These are phyloP conservation scores for Marvania coccoides DNA, from an alignment of 139 green algal genomes.

Conservation along the genomic window DNA sequence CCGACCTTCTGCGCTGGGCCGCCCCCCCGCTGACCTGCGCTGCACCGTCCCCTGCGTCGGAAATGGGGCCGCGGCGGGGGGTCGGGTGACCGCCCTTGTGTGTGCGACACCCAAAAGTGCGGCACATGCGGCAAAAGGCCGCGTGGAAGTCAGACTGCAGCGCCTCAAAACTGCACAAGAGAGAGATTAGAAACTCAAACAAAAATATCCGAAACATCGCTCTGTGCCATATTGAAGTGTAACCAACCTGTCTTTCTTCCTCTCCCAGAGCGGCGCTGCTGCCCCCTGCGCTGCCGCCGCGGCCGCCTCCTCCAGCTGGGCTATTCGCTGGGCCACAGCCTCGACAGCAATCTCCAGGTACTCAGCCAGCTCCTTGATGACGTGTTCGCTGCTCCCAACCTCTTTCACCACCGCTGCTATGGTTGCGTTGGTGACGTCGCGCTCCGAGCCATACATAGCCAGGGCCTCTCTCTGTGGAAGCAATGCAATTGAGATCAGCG, in stretches of 20 bases:
- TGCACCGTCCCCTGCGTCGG: no score
- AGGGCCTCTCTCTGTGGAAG: background rate
- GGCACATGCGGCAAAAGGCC: conserved; percentile 53
- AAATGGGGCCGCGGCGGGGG: background rate
- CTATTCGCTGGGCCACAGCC: background rate
- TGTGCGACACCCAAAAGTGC: conserved; percentile 45
- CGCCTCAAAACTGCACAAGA: conserved; percentile 9
- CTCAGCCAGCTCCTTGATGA: background rate
- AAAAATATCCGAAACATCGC: background rate
- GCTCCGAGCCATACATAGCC: background rate
- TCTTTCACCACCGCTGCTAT: background rate
- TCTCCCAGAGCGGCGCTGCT: background rate
- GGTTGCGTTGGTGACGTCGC: no score
- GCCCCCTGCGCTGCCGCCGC: conserved; percentile 11
- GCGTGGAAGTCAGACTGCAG: conserved; percentile 15
- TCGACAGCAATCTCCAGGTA: background rate
- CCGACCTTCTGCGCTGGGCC: no score
- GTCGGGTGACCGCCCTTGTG: conserved; percentile 28
- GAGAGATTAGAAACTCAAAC: no score
- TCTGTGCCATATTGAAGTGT: background rate
- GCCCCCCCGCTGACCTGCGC: no score
- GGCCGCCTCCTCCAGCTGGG: background rate
- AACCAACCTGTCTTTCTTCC: background rate
- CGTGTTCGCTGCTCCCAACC: background rate
- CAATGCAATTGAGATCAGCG: background rate